Conservation (phyloP, 345 rosid genomes). For the Moricandia arvensis region DNA sequence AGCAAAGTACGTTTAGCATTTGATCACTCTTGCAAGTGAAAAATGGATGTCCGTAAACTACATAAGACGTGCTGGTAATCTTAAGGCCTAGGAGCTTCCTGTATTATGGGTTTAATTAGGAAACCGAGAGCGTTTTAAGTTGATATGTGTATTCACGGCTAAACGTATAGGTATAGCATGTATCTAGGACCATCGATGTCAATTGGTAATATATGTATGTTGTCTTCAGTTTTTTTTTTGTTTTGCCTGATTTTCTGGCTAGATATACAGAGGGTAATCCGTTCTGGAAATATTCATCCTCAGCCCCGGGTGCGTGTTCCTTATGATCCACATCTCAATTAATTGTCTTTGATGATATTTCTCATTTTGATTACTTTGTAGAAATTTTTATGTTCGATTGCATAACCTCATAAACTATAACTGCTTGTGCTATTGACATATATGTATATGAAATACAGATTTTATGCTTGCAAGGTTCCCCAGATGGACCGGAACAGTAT, state of each 20-base stretch:
- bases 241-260: conserved; percentile 42
- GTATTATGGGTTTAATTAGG: not conserved
- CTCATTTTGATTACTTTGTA: not conserved
- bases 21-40: not conserved
- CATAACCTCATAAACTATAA: not conserved
- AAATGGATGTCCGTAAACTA: not conserved
- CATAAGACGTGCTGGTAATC: not conserved
- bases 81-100: not conserved
- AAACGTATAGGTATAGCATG: not conserved
- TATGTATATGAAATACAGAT: conserved; percentile 50
- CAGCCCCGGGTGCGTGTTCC: conserved; percentile 79
- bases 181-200: not conserved
- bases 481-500: conserved; percentile 97
- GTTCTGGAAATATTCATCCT: conserved; percentile 75
- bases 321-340: not conserved
- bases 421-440: conserved; percentile 21
- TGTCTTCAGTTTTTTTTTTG: conserved; percentile 4
- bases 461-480: conserved; percentile 95
- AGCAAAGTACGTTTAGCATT: not conserved
- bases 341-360: not conserved
- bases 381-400: not conserved
- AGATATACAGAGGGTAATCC: conserved; percentile 86
- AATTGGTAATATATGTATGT: not conserved
- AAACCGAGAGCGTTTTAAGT: not conserved
- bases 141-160: conserved; percentile 4